These are phyloP conservation scores for Penicillium desertorum DNA, from an alignment of 495 filamentous ascomycete species.

Conservation along the genomic window DNA sequence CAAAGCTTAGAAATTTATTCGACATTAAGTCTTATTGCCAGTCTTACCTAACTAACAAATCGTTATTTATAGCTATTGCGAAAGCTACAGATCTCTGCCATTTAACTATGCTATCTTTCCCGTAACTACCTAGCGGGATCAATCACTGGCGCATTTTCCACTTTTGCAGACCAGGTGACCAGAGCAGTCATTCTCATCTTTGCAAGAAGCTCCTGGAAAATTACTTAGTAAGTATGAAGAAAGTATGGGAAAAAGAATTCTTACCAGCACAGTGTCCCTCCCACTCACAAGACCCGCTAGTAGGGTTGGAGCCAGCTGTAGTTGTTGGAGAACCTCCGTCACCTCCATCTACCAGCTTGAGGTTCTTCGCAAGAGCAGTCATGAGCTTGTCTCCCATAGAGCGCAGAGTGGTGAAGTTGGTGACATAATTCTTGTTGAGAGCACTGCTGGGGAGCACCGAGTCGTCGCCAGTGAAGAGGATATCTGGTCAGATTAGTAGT, in stretches of 20 bases:
- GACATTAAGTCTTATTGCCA: too few relatives aligned
- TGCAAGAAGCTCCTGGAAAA: conserved; percentile 24
- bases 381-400: conserved; percentile 36
- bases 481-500: conserved; percentile 23
- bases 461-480: conserved; percentile 35
- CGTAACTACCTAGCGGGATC: neutral
- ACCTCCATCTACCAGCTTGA: conserved; percentile 19
- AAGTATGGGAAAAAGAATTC: neutral
- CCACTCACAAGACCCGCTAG: conserved; percentile 18
- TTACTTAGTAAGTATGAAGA: neutral
- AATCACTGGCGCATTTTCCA: conserved; percentile 18
- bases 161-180: conserved; percentile 19
- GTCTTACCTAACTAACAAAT: neutral
- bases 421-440: conserved; percentile 36
- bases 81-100: neutral
- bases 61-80: neutral
- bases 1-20: too few relatives aligned
- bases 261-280: conserved; percentile 26
- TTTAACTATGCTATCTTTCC: neutral
- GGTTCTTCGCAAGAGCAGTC: conserved; percentile 38
- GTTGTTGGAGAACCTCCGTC: neutral
- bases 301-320: neutral
- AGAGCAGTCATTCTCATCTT: conserved; percentile 22
- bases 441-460: conserved; percentile 34
- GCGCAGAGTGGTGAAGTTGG: conserved; percentile 36